These are phyloP conservation scores for Thermoascus crustaceus DNA, from an alignment of 2,329 filamentous ascomycete species.

Conservation along the genomic window DNA sequence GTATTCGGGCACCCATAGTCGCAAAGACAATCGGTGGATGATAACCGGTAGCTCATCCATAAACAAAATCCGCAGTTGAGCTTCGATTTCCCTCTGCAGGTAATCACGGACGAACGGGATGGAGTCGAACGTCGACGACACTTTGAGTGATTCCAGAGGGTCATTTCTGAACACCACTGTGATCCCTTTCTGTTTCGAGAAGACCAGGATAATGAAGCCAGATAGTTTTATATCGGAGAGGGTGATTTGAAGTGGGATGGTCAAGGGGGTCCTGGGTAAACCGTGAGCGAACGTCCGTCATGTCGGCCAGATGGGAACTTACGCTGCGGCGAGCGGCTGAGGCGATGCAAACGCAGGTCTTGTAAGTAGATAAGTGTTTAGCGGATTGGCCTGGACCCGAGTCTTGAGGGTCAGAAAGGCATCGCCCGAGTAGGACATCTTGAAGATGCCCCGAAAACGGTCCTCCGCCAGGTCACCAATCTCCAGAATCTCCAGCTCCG, in stretches of 20 bases:
- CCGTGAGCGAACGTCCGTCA: slow-evolving; percentile 2
- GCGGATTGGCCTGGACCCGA: slow-evolving; percentile 91
- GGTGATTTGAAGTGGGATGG: slow-evolving; percentile 95
- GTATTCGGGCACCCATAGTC: slow-evolving; percentile 85
- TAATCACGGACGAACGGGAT: slow-evolving; percentile 98
- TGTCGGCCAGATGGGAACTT: slow-evolving; percentile 16
- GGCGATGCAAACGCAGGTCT: slow-evolving; percentile 90
- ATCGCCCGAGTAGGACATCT: slow-evolving; percentile 96
- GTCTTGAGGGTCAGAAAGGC: slow-evolving; percentile 93
- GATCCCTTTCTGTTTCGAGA: slow-evolving; percentile 93
- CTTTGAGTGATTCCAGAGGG: slow-evolving; percentile 92
- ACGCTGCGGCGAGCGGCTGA: slow-evolving; percentile 76
- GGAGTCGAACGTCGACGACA: slow-evolving; percentile 97
- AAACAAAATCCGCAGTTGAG: slow-evolving; percentile 82
- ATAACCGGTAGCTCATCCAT: slow-evolving; percentile 98
- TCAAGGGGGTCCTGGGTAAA: slow-evolving; percentile 62
- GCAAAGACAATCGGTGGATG: slow-evolving; percentile 82
- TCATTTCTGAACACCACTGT: slow-evolving; percentile 98
- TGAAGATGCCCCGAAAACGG: slow-evolving; percentile 95
- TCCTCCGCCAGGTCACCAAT: slow-evolving; percentile 97
- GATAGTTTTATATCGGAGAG: slow-evolving; percentile 92
- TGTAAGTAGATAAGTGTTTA: slow-evolving; percentile 90
- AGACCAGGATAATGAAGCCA: slow-evolving; percentile 94
- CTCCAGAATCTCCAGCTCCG: slow-evolving; percentile 92
- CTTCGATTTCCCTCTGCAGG: slow-evolving; percentile 90